These are phyloP conservation scores for Suhomyces prunicola DNA, from an alignment of 805 yeast genomes.

Conservation along the genomic window DNA sequence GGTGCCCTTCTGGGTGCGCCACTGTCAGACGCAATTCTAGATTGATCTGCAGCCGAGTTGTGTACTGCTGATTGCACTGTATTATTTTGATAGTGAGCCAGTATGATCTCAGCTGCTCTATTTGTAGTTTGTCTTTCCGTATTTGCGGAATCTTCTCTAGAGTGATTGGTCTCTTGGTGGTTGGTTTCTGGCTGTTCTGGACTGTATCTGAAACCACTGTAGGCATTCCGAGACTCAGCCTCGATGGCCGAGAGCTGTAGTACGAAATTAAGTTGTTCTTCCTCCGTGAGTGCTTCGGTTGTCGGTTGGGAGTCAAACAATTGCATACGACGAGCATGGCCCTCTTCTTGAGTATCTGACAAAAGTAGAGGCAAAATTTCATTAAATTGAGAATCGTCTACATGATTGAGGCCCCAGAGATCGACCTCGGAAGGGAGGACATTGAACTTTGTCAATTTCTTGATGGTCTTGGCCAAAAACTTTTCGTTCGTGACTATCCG, in stretches of 20 bases:
- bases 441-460: constrained; percentile 15
- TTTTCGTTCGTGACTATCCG: constrained; percentile 15
- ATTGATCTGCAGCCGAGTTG: background rate
- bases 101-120: background rate
- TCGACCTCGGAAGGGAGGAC: constrained; percentile 16
- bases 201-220: background rate
- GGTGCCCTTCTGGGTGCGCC: background rate
- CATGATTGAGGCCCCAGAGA: constrained; percentile 20
- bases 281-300: background rate
- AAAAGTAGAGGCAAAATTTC: constrained; percentile 17
- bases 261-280: constrained; percentile 3
- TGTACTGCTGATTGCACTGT: background rate
- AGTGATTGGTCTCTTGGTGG: background rate
- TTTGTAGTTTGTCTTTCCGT: background rate
- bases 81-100: background rate
- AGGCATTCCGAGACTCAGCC: background rate
- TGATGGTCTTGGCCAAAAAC: constrained; percentile 15
- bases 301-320: background rate
- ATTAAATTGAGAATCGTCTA: constrained; percentile 21
- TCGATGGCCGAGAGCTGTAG: background rate
- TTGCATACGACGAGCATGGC: background rate
- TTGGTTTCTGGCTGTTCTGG: background rate
- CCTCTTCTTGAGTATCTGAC: constrained; percentile 4
- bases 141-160: background rate
- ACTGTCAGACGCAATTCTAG: background rate